Evolutionary conservation across 345 rosid species (phyloP), one percentile per base, ranked within the genome.

Genomic region (Linum usitatissimum): DNA sequence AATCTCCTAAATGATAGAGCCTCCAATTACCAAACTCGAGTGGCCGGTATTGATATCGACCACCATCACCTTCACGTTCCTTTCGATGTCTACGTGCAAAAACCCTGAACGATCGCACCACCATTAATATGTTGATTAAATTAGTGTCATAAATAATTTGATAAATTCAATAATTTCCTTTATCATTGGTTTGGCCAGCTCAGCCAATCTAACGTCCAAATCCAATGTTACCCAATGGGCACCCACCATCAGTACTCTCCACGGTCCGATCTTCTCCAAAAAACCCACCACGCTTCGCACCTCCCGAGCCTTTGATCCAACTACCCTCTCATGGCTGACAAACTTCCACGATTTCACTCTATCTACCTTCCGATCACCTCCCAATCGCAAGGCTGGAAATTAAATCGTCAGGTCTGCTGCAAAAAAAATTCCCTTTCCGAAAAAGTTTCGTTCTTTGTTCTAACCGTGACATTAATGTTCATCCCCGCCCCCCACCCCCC

Each of bases 401-500:
- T 23, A 23, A 6, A 5, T 54, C 42, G 62, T 30, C 31, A 54
- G 49, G 49, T 23, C 63, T 18, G 28, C 72, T 45, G 54, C 51
- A 51, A 55, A 57, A 30, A 53, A 53, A 18, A 30, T 40, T 40
- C 5, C 48, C 6, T 0, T 40, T 4, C 5, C 48, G 6, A 12
- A 2, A 40, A 40, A 6, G 8, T 40, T 40, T 4, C 48, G 8
- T 4, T 40, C 48, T 6, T 40, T 40, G 8, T 18, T 21, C 30
- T 57, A 19, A 0, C 61, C 68, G 67, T 56, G n/a, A 66, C 72
- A 65, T 73, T 69, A 70, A 81, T 71, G 76, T 85, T 84, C 91
- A 84, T 84, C 86, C 70, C 83, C 84, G 86, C 86, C 83, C 85
- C 70, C 28, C 28, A 23, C n/a, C n/a, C n/a, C n/a, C n/a, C n/a